These are phyloP conservation scores for Brassica juncea DNA, from an alignment of 345 rosid genomes.

Conservation along the genomic window DNA sequence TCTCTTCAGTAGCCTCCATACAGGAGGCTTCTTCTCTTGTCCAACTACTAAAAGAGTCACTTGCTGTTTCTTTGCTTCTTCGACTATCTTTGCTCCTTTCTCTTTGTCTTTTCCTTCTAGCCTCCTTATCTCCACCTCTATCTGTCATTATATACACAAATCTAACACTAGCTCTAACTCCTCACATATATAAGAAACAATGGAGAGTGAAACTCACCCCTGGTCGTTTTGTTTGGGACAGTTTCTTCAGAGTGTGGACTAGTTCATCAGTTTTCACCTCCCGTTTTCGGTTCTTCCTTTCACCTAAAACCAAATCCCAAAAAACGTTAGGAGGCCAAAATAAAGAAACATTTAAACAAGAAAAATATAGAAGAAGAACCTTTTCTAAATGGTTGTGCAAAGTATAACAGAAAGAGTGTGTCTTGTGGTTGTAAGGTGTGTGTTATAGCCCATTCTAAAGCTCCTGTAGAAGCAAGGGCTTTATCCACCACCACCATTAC, in stretches of 20 bases:
- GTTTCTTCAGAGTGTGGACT: constrained; percentile 59
- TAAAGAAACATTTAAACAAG: background rate
- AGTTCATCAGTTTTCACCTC: constrained; percentile 51
- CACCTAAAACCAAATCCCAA: constrained; percentile 28
- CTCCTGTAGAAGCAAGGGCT: constrained; percentile 65
- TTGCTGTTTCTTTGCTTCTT: constrained; percentile 66
- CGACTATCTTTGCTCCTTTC: constrained; percentile 70
- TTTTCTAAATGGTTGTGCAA: constrained; percentile 46
- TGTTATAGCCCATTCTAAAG: constrained; percentile 89
- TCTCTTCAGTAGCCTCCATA: constrained; percentile 61
- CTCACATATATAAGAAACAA: background rate
- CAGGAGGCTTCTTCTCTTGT: constrained; percentile 60
- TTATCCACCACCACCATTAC: constrained; percentile 90
- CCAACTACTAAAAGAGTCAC: constrained; percentile 74
- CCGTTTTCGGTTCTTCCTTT: constrained; percentile 42
- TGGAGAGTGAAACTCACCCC: constrained; percentile 54
- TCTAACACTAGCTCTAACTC: background rate
- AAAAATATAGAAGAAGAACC: constrained; percentile 38
- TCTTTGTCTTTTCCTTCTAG: constrained; percentile 58
- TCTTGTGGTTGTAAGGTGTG: constrained; percentile 64
- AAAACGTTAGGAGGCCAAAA: background rate
- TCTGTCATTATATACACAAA: constrained; percentile 40
- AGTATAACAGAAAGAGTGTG: constrained; percentile 59
- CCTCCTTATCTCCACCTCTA: constrained; percentile 59
- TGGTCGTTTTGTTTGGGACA: constrained; percentile 63